Base-by-base conservation (phyloP, 768 basidiomycete genomes). In the Phlebiopsis gigantea region DNA sequence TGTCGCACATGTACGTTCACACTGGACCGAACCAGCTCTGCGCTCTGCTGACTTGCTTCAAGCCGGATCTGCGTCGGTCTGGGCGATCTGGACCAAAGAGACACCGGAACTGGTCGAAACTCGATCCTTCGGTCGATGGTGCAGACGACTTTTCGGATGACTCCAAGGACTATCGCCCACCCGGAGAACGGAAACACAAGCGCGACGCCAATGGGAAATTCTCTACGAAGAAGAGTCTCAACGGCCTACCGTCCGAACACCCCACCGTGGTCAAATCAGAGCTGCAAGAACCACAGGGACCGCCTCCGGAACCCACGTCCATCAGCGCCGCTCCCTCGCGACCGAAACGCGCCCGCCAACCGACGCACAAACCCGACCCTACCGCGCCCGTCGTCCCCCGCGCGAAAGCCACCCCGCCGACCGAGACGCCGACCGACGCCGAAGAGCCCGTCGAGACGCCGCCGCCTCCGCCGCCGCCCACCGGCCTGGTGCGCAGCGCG, bases 151-250 rank as follows among this genome's bases (percentile, higher is more conserved):
- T 21, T 15, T 49, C 41, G 4, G 58, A 56, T 12, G 34, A 54
- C 45, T 59, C 53, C 15, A 44, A 56, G 31, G 58, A 59, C 25
- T 59, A 59, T 21, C 21, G 30, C 7, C 19, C 47, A 1, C 52
- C 25, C 4, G 12, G 26, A 6, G 47, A 43, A 24, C 22, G 30
- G n/a, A 55, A 24, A 25, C 53, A 55, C 28, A 59, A 56, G 45
- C 30, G 58, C 4, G 58, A 59, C 26, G 19, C 48, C 8, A 55
- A 59, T 29, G 58, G 58, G 22, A 59, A 59, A 43, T 59, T 59
- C 43, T 28, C 43, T 34, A 42, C 28, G 26, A 55, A 52, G 46
- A 58, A 22, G n/a, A 28, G n/a, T 30, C 26, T 21, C 45, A 39
- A 46, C 21, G 30, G 10, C 12, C 12, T 39, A 9, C 22, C 28